Percentiles rank a stretch among this genome's conserved stretches.
Conservation (phyloP, 352 stramenopile species). For the Phytophthora melonis region DNA sequence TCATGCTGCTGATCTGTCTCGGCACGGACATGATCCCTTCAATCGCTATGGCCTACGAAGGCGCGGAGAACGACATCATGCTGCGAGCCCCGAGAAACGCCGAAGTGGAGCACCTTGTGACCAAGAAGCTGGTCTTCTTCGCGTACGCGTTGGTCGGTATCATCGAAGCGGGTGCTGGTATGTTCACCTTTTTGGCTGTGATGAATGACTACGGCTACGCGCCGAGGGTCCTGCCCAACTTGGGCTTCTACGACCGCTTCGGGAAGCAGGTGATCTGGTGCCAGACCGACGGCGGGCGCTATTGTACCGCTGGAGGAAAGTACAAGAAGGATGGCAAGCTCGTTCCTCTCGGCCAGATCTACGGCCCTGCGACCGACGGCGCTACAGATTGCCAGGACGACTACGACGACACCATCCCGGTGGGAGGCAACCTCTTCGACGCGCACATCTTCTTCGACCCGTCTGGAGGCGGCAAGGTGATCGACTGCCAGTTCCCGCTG, state of each 20-base stretch:
- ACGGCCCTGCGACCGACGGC: constrained; percentile 35
- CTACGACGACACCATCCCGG: constrained; percentile 65
- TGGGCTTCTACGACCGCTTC: constrained; percentile 85
- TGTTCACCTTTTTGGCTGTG: constrained; percentile 91
- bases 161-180: constrained; percentile 85
- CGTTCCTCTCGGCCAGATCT: constrained; percentile 42
- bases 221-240: constrained; percentile 79
- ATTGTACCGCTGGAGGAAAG: constrained; percentile 74
- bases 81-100: constrained; percentile 80
- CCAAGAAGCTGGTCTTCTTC: constrained; percentile 88
- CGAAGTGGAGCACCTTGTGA: constrained; percentile 89
- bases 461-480: constrained; percentile 65
- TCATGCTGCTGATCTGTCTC: constrained; percentile 93
- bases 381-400: constrained; percentile 43
- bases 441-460: constrained; percentile 86
- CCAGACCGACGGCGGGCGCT: constrained; percentile 65
- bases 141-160: constrained; percentile 91
- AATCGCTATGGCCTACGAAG: constrained; percentile 95
- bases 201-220: constrained; percentile 92
- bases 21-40: constrained; percentile 94
- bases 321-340: constrained; percentile 52
- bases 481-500: constrained; percentile 86
- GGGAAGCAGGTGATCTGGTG: constrained; percentile 91
- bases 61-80: constrained; percentile 91
- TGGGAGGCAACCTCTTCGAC: constrained; percentile 70